phyloP scores from a whole-genome alignment of 441 rosid species.

The Populus trichocarpa region DNA sequence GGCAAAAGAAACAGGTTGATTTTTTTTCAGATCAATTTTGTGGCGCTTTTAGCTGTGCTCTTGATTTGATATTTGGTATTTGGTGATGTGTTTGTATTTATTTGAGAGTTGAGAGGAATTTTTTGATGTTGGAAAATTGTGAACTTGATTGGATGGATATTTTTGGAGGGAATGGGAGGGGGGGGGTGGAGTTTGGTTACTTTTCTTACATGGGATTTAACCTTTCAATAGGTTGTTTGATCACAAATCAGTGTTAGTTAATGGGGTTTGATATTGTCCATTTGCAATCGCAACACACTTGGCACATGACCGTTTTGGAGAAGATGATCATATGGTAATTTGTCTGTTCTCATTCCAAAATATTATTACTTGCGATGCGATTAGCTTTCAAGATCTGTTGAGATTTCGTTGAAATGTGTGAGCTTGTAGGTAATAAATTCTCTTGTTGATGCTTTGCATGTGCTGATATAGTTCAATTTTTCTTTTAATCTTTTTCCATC shows the following conservation, averaged over 20 bases:
- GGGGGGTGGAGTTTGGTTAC: background rate
- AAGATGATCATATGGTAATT: background rate
- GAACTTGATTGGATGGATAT: background rate
- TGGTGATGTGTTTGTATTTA: background rate
- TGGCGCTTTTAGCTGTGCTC: background rate
- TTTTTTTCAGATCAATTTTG: background rate
- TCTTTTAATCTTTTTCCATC: background rate
- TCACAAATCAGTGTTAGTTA: background rate
- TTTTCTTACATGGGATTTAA: background rate
- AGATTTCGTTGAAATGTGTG: background rate
- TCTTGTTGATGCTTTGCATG: background rate
- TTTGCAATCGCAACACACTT: background rate
- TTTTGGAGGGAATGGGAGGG: background rate
- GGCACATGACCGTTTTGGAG: background rate
- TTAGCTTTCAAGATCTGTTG: background rate
- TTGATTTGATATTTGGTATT: background rate
- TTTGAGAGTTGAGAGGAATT: background rate
- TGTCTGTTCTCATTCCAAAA: background rate
- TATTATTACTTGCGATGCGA: background rate
- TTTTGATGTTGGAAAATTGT: background rate
- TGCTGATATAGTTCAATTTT: background rate
- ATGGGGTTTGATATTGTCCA: background rate
- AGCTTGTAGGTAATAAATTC: background rate
- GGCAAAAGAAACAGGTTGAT: constrained; percentile 85
- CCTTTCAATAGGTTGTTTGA: background rate